These are phyloP conservation scores for Globisporangium alternatum DNA, from an alignment of 352 stramenopile genomes.

Conservation along the genomic window DNA sequence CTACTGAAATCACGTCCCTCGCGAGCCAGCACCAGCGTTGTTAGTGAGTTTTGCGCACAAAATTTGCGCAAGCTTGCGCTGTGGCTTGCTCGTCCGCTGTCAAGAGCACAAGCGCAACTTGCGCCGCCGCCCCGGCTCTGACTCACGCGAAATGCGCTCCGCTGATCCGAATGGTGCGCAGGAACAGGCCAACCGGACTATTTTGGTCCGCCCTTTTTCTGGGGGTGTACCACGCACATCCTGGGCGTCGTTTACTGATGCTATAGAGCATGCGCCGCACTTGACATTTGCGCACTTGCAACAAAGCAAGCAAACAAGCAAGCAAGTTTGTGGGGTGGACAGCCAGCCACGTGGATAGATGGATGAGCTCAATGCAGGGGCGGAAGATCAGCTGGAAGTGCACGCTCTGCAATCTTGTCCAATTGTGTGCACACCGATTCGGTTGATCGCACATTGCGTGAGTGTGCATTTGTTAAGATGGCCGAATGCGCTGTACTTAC, in stretches of 20 bases:
- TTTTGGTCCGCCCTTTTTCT: constrained; percentile 17
- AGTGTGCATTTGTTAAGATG: background rate
- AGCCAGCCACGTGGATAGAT: background rate
- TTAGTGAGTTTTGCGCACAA: background rate
- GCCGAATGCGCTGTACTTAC: background rate
- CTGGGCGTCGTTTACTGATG: constrained; percentile 8
- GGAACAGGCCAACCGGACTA: constrained; percentile 7
- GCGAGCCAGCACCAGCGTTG: background rate
- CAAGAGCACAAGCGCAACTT: background rate
- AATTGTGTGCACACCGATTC: background rate
- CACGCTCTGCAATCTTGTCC: constrained; percentile 8
- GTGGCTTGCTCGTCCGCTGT: background rate
- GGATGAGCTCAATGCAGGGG: constrained; percentile 1
- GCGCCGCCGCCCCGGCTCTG: constrained; percentile 3
- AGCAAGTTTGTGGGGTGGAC: background rate
- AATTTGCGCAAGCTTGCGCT: too few relatives aligned
- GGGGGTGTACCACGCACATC: constrained; percentile 6
- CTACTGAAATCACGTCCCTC: background rate
- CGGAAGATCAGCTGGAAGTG: constrained; percentile 8
- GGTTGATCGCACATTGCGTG: background rate
- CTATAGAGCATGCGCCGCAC: constrained; percentile 7
- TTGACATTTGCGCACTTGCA: background rate
- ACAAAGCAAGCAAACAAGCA: background rate
- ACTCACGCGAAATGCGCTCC: background rate
- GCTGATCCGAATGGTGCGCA: constrained; percentile 16